Conservation (phyloP, 331 rosid species). For the Arachis monticola region DNA sequence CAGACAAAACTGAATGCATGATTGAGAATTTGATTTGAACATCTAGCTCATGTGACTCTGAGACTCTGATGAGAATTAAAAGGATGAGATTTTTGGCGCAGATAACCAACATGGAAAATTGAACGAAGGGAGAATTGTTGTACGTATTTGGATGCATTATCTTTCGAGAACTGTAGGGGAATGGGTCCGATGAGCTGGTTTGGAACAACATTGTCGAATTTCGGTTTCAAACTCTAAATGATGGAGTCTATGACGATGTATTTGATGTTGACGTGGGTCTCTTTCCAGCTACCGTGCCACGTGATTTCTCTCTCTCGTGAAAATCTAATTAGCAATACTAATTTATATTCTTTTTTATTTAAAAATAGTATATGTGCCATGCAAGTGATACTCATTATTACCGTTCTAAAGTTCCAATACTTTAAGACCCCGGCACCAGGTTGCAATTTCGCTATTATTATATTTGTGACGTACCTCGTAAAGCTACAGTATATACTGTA, state of each 20-base stretch:
- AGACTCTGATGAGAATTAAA: neutral
- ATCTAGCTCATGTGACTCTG: slow-evolving; percentile 36
- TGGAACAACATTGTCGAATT: slow-evolving; percentile 9
- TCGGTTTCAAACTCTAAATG: slow-evolving; percentile 56
- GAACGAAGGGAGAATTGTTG: neutral
- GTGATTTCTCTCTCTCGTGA: slow-evolving; percentile 42
- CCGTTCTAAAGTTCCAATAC: slow-evolving; percentile 20
- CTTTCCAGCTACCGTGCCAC: slow-evolving; percentile 52
- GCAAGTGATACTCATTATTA: slow-evolving; percentile 42
- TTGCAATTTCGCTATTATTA: neutral
- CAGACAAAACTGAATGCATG: neutral
- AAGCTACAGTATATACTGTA: too few relatives aligned
- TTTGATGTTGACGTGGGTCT: slow-evolving; percentile 49
- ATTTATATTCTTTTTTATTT: too few relatives aligned
- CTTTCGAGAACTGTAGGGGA: neutral
- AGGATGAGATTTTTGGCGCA: slow-evolving; percentile 18
- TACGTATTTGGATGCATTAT: neutral
- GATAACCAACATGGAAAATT: slow-evolving; percentile 6
- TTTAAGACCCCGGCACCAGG: slow-evolving; percentile 10
- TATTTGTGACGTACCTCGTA: too few relatives aligned
- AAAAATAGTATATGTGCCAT: slow-evolving; percentile 15
- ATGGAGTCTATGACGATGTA: slow-evolving; percentile 52
- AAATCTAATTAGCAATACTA: neutral
- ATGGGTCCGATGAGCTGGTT: neutral
- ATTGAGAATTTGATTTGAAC: slow-evolving; percentile 32